Evolutionary conservation across 2,329 filamentous ascomycete species (phyloP), one percentile per base, ranked within the genome.

Genomic region (Zymoseptoria brevis): DNA sequence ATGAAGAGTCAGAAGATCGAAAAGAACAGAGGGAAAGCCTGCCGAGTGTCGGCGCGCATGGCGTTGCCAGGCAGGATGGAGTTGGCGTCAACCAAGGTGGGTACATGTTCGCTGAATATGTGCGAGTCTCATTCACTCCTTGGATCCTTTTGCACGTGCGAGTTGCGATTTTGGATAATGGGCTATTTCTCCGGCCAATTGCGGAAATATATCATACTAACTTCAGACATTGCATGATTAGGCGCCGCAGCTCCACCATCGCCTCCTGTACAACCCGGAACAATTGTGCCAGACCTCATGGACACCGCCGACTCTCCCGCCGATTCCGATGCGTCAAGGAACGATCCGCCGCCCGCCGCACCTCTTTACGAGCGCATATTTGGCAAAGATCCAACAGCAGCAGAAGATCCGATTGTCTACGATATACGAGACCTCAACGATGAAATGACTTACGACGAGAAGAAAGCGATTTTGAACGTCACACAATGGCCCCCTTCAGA

Each of bases 401-500:
- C 93, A 69, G 80, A 85, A 66, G 94, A 99, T 71, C 91, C 92
- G 1, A 96, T 93, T 41, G 82, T 96, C 54, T 99, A 99, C 77
- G 89, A 99, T 72, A 96, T 99, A 63, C 86, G 87, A 58, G 81
- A 87, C 0, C 80, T 92, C 22, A 82, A 83, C 1, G 82, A 86
- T 0, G 86, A 82, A 64, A 96, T 96, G 87, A 81, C 85, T 2
- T 85, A 91, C 59, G 87, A 93, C n/a, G 87, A 96, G 69, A 89
- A 87, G 73, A 91, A 88, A 71, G 84, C 88, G 66, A 93, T 97
- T 56, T 95, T 90, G 73, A 90, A 90, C 7, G 94, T 99, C 16
- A 86, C 88, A 4, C 80, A 83, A 13, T 99, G 94, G 71, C 94
- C 94, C 0, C 82, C 81, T 56, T 87, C 83, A 64, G 89, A 96